These are phyloP conservation scores for Fraxinus floribunda DNA, from an alignment of 305 asterid species.

Conservation along the genomic window DNA sequence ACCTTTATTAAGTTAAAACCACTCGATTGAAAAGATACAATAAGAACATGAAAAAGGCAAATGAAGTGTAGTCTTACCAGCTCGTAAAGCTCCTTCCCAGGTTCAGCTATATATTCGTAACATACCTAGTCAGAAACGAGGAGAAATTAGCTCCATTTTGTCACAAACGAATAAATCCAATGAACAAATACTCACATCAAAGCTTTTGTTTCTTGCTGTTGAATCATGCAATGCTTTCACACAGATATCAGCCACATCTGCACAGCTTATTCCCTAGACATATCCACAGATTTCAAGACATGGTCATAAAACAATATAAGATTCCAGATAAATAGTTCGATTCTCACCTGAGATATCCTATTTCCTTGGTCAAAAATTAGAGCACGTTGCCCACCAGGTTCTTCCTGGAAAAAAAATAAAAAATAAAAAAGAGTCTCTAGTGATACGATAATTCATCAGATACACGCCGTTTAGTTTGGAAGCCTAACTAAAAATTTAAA, in stretches of 20 bases:
- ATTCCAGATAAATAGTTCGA: slow-evolving; percentile 1
- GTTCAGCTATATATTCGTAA: slow-evolving; percentile 87
- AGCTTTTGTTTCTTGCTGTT: slow-evolving; percentile 98
- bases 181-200: slow-evolving; percentile 59
- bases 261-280: slow-evolving; percentile 90
- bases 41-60: not conserved
- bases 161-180: not conserved
- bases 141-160: slow-evolving; percentile 24
- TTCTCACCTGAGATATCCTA: slow-evolving; percentile 82
- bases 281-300: slow-evolving; percentile 18
- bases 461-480: not conserved
- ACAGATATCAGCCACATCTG: slow-evolving; percentile 97
- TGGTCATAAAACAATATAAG: slow-evolving; percentile 1
- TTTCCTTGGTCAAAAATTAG: slow-evolving; percentile 96
- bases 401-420: slow-evolving; percentile 59
- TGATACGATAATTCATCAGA: not conserved
- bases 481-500: not conserved
- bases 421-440: not conserved
- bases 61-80: slow-evolving; percentile 47
- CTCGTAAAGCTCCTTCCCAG: slow-evolving; percentile 94
- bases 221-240: slow-evolving; percentile 96
- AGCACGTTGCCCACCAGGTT: slow-evolving; percentile 98
- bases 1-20: not conserved
- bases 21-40: not conserved
- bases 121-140: slow-evolving; percentile 58